Percentiles rank a stretch among this genome's conserved stretches.
Evolutionary conservation across 2,329 filamentous ascomycete genomes (phyloP).

Genomic region (Colletotrichum brevisporum): DNA sequence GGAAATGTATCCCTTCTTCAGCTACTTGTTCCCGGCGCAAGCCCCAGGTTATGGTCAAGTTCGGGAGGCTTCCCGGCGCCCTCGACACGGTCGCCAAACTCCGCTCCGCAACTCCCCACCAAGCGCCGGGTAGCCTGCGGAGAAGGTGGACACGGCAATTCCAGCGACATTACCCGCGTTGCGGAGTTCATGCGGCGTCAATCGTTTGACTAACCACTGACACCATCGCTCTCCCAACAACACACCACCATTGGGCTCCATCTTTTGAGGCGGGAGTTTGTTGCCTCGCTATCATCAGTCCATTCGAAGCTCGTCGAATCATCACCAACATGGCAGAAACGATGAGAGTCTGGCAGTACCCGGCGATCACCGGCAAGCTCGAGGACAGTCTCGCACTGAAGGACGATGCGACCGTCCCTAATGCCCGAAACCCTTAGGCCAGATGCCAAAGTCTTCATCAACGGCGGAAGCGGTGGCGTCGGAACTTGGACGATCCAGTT

Average conservation of each 20-base stretch:
- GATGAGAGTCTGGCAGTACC: conserved; percentile 32
- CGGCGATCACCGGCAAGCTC: conserved; percentile 17
- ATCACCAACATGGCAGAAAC: conserved; percentile 12
- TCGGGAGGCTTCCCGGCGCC: no score
- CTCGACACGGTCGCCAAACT: background rate
- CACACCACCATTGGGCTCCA: no score
- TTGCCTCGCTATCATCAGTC: background rate
- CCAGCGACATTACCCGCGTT: background rate
- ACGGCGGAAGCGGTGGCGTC: conserved; percentile 54
- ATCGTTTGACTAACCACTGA: no score
- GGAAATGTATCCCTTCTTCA: no score
- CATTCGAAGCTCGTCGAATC: background rate
- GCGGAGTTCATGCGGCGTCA: background rate
- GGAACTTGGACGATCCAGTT: conserved; percentile 55
- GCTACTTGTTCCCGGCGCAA: no score
- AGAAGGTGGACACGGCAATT: background rate
- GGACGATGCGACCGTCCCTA: conserved; percentile 23
- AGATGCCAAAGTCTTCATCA: conserved; percentile 49
- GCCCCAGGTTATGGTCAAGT: no score
- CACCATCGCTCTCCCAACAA: no score
- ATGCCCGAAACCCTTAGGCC: conserved; percentile 24
- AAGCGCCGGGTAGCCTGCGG: background rate
- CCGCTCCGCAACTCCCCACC: conserved; percentile 11
- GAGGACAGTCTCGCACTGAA: conserved; percentile 21
- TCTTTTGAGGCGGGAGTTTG: background rate